Base-by-base conservation (phyloP, 768 basidiomycete genomes). In the Suillus hirtellus region DNA sequence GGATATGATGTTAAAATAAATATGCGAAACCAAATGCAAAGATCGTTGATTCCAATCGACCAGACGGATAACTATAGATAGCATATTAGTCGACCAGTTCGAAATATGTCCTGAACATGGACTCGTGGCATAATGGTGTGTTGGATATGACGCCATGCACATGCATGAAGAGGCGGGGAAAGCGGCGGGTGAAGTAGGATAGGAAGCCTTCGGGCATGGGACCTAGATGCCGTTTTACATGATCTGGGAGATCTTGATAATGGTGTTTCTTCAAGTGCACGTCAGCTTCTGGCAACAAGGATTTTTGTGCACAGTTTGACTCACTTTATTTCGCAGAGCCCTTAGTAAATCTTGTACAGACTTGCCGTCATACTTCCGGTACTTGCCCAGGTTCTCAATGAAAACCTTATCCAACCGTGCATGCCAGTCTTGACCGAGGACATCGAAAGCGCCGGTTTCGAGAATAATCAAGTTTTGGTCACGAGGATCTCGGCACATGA, bases 341-440 rank as follows among this genome's bases (percentile, higher is more conserved):
- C 97, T 84, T 55, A 99, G 75, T 10, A 99, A 77, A 78, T 99
- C 97, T 67, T 97, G 92, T 11, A 99, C 90, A 60, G 90, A 92
- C 70, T 81, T 81, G 21, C 92, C 93, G 71, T 99, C 94, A 71
- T 99, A 99, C 76, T 99, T 99, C 68, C 97, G 82, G 77, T 95
- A 99, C 75, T 99, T 99, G 60, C 96, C 96, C 60, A 99, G 77
- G 73, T 95, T 99, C 64, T 96, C 96, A 60, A 95, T 88, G 75
- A 99, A 93, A 14, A 89, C 79, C 68, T 89, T 93, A 79, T 99
- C 96, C 52, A 98, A 81, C 47, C 89, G 84, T 15, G 86, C 74
- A 64, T 90, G 87, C 97, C 97, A 99, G 76, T 98, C 96, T 63
- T 85, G 83, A 27, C 95, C 95, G 2, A 99, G 90, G 56, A 99